Evolutionary conservation across 768 basidiomycete species (phyloP), one percentile per base, ranked within the genome.

Genomic region (Hydnomerulius pinastri): DNA sequence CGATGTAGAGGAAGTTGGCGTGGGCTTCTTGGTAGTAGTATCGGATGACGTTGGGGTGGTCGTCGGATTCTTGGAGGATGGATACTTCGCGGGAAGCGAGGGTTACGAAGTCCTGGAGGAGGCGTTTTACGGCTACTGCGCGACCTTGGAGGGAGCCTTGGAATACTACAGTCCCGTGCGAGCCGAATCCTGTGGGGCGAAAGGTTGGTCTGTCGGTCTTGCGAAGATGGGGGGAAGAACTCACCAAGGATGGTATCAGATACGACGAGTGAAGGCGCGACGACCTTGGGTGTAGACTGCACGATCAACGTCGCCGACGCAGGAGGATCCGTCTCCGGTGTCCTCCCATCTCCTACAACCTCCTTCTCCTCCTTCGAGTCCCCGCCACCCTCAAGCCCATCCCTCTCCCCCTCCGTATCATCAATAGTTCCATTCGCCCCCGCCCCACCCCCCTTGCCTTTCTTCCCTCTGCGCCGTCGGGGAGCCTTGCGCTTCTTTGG

Each of bases 1-100:
- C 97, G 55, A 99, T 98, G 70, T 96, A 98, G 9, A 98, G 83
- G 76, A 98, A 98, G 61, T 90, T 93, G 18, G 85, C 85, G 24
- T 90, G 89, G 4, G 88, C 77, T 73, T 98, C 96, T 75, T 98
- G 94, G 71, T 92, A 98, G 70, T 94, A 99, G 66, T 99, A 97
- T 24, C 93, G 87, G 59, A 98, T 95, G 67, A 99, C 97, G 72
- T 99, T 98, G 15, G 93, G 93, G 61, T 99, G 97, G 66, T 96
- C 93, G 74, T 99, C 97, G 40, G 91, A 90, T 66, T 97, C 94
- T 72, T 98, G 94, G 8, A 99, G 79, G 33, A 99, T 83, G 62
- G 85, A 85, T 23, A 98, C 94, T 75, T 99, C 97, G 40, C 95
- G 90, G 4, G 86, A 78, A 6, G 95, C 95, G 30, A 99, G 83